Conservation (phyloP, 1,139 yeast genomes). For the Pichia inconspicua region DNA sequence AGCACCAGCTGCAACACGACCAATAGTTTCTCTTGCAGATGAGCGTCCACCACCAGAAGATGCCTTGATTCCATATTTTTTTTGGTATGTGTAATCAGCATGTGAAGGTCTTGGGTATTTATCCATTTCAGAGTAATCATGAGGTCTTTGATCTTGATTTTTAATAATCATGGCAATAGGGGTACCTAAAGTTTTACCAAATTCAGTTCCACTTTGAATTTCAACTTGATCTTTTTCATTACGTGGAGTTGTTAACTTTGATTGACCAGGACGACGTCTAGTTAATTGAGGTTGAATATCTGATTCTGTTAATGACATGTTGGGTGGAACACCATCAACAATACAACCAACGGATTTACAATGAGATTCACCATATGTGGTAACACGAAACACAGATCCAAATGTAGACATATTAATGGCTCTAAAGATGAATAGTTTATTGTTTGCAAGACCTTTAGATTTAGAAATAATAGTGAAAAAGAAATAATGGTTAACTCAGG, state of each 20-base stretch:
- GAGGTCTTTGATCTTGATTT: slow-evolving; percentile 95
- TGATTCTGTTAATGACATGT: slow-evolving; percentile 70
- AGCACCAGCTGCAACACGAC: slow-evolving; percentile 98
- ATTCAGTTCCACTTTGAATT: slow-evolving; percentile 92
- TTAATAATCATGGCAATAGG: slow-evolving; percentile 90
- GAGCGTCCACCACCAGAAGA: slow-evolving; percentile 97
- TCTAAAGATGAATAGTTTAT: too few species aligned
- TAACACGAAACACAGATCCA: slow-evolving; percentile 59
- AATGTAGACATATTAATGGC: slow-evolving; percentile 48
- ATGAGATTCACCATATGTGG: slow-evolving; percentile 97
- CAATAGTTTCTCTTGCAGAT: slow-evolving; percentile 95
- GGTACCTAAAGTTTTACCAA: slow-evolving; percentile 85
- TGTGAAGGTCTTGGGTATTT: slow-evolving; percentile 96
- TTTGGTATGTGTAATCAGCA: slow-evolving; percentile 90
- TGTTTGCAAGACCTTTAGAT: too few species aligned
- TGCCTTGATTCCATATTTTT: slow-evolving; percentile 87
- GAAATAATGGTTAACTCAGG: background rate
- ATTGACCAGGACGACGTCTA: slow-evolving; percentile 97
- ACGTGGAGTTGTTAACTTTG: slow-evolving; percentile 86
- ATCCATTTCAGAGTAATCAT: slow-evolving; percentile 92
- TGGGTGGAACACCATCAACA: slow-evolving; percentile 98
- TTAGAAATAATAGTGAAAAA: too few species aligned
- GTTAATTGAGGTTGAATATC: slow-evolving; percentile 94
- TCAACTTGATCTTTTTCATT: slow-evolving; percentile 88
- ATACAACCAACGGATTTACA: slow-evolving; percentile 98